Base-by-base conservation (phyloP, 2,329 filamentous ascomycete genomes). In the Aureobasidium sp. region DNA sequence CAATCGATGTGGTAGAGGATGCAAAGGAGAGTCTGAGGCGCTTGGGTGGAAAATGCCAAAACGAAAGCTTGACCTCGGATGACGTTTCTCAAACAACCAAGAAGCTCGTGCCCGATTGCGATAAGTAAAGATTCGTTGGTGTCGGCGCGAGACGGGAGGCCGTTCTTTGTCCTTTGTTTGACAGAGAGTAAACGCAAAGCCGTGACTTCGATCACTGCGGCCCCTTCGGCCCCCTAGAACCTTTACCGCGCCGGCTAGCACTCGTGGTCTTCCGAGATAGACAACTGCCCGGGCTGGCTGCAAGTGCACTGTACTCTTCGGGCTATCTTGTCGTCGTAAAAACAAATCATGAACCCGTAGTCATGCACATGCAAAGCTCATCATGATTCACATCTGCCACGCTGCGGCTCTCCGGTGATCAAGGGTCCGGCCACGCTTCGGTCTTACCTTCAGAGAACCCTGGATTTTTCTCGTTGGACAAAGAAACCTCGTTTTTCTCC, bases 51-150 rank as follows among this genome's bases (percentile, higher is more conserved):
- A 59, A 59, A 59, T 47, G 55, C 55, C 55, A 59, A 59, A 59
- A 36, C 43, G 34, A 59, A 59, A 57, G 53, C 39, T 57, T 57
- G 53, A 57, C 44, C 41, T 43, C 24, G 34, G 29, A 59, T 59
- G 55, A 59, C 55, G 41, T 59, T 48, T 48, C 39, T 59, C 29
- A 47, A 59, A 59, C 55, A 56, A 46, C 37, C 37, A 48, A 57
- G 53, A 57, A 57, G 53, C 53, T 57, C 53, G 53, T 57, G 53
- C 53, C 53, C 53, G 53, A 36, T 46, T 46, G 53, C 43, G 53
- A 47, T 59, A 20, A 20, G 20, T 20, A 48, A 48, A 48, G 55
- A 47, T 39, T 48, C 15, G 55, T 48, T 48, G 55, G 34, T 59
- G 20, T 59, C 55, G 55, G 55, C 55, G 55, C 41, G 55, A 57